These are phyloP conservation scores for Phytophthora pluvialis DNA, from an alignment of 352 stramenopile species.

Conservation along the genomic window DNA sequence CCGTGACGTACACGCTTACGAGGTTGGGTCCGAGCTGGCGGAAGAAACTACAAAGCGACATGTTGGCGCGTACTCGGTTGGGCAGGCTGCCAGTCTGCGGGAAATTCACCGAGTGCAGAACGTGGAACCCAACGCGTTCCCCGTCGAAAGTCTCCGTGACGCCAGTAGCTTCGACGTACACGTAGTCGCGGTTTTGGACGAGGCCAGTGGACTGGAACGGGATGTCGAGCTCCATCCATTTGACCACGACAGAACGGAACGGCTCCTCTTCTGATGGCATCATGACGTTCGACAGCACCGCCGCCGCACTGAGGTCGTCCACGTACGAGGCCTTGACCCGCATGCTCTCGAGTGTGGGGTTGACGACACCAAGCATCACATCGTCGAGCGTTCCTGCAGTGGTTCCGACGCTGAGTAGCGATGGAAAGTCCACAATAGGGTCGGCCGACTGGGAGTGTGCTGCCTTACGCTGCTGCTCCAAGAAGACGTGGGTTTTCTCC, in stretches of 20 bases:
- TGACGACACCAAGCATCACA: conserved; percentile 46
- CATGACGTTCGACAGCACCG: conserved; percentile 34
- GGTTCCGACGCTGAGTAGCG: conserved; percentile 33
- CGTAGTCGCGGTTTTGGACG: conserved; percentile 46
- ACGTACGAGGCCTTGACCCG: conserved; percentile 44
- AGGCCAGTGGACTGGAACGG: conserved; percentile 29
- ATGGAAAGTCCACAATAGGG: conserved; percentile 7
- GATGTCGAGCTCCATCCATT: conserved; percentile 46
- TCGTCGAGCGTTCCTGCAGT: conserved; percentile 33
- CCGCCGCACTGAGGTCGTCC: conserved; percentile 27
- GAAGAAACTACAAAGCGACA: conserved; percentile 55
- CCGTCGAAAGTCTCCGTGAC: conserved; percentile 26
- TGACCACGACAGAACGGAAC: conserved; percentile 36
- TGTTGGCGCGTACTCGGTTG: conserved; percentile 49
- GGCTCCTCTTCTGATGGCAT: conserved; percentile 28
- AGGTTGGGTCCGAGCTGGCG: conserved; percentile 46
- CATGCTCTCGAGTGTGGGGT: conserved; percentile 35
- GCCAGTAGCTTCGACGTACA: conserved; percentile 43
- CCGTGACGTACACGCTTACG: conserved; percentile 49
- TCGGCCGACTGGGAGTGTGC: not conserved
- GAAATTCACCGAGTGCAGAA: conserved; percentile 29
- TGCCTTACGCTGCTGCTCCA: conserved; percentile 13
- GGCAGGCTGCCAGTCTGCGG: conserved; percentile 19
- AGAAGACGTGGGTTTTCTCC: conserved; percentile 35
- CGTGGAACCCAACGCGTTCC: conserved; percentile 35